Evolutionary conservation across 192 early-diverging fungal genomes (phyloP).

Genomic region (Backusella morwellensis): DNA sequence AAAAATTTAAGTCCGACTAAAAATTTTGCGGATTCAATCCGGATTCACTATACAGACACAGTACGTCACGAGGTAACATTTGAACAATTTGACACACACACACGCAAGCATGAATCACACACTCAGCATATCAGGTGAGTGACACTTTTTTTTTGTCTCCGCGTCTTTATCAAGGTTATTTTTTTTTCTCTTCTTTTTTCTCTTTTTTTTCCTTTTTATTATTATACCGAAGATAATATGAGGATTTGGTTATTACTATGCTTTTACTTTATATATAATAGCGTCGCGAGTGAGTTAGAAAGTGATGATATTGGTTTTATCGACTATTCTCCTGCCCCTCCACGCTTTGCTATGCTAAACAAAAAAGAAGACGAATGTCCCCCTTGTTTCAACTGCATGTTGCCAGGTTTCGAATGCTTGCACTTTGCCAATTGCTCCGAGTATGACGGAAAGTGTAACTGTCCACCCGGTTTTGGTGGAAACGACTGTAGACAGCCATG

Average conservation of each 20-base stretch:
- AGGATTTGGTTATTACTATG: conserved; percentile 5
- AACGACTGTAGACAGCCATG: conserved; percentile 73
- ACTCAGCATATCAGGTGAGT: not conserved
- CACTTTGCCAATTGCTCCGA: conserved; percentile 75
- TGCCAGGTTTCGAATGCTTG: conserved; percentile 68
- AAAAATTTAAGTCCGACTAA: too few species aligned
- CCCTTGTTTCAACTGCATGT: conserved; percentile 84
- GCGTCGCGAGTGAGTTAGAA: not conserved
- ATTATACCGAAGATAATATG: not conserved
- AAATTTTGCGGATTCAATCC: too few species aligned
- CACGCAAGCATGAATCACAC: too few species aligned
- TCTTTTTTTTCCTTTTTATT: not conserved
- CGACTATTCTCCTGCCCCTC: not conserved
- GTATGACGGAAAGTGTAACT: conserved; percentile 72
- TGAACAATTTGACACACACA: too few species aligned
- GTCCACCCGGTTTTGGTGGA: conserved; percentile 78
- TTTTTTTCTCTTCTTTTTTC: not conserved
- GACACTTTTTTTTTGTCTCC: not conserved
- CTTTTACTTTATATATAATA: not conserved
- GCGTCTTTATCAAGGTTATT: not conserved
- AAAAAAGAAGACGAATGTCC: conserved; percentile 52
- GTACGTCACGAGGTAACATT: too few species aligned
- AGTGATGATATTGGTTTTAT: conserved; percentile 2
- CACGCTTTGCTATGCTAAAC: not conserved
- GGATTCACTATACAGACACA: too few species aligned